Conservation (phyloP, 306 rosid species). For the Cucurbita ficifolia region DNA sequence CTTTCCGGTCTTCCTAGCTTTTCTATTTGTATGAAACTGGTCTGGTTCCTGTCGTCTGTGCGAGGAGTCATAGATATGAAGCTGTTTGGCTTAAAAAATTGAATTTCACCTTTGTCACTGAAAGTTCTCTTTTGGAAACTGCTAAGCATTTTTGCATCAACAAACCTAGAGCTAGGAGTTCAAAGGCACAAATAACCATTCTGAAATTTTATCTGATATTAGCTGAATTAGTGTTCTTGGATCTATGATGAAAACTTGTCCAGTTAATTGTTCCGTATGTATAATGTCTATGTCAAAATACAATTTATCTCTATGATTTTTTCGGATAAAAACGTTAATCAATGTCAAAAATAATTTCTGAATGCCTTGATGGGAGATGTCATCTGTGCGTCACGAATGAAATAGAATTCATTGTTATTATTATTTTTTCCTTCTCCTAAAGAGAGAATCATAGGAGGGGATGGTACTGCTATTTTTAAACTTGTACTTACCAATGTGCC, state of each 20-base stretch:
- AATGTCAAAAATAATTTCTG: neutral
- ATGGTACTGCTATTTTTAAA: neutral
- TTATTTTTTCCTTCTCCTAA: neutral
- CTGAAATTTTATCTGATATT: neutral
- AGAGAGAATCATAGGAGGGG: neutral
- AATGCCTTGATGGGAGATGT: neutral
- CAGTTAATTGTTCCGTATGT: neutral
- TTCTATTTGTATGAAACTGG: neutral
- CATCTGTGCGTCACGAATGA: neutral
- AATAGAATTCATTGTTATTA: neutral
- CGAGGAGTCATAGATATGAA: neutral
- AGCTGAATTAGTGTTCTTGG: neutral
- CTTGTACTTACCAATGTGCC: conserved; percentile 9
- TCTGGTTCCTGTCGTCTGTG: neutral
- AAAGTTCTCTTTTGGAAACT: neutral
- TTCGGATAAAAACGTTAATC: neutral
- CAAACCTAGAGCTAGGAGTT: neutral
- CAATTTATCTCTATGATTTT: neutral
- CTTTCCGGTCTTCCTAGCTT: neutral
- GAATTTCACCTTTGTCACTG: neutral
- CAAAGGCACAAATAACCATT: neutral
- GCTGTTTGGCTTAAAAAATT: neutral
- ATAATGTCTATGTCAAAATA: neutral
- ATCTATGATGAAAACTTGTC: neutral
- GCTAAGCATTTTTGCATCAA: neutral